A percentile compares a stretch with the other conserved stretches of the same genome.
These are phyloP conservation scores for Aspergillus campestris DNA, from an alignment of 495 filamentous ascomycete genomes.

Conservation along the genomic window DNA sequence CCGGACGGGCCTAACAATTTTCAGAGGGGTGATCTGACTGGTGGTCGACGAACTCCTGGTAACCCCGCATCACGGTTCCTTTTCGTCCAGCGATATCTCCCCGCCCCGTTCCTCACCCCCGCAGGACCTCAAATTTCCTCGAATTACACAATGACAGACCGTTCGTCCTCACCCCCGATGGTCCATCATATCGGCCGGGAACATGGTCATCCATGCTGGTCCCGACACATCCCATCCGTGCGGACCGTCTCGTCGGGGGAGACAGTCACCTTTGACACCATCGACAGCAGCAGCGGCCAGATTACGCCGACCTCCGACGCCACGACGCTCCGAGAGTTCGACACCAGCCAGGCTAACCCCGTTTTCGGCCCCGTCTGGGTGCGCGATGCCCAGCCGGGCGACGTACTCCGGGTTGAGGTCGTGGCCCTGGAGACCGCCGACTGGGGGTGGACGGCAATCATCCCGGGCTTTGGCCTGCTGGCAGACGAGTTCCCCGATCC, in stretches of 20 bases:
- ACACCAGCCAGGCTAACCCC: constrained; percentile 37
- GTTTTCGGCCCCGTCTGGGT: constrained; percentile 42
- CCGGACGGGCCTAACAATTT: too few relatives aligned
- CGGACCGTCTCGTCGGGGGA: constrained; percentile 38
- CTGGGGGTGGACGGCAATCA: constrained; percentile 45
- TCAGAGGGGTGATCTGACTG: too few relatives aligned
- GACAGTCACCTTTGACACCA: constrained; percentile 38
- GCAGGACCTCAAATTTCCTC: too few relatives aligned
- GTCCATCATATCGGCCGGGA: constrained; percentile 27
- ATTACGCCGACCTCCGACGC: constrained; percentile 29
- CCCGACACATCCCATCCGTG: constrained; percentile 34
- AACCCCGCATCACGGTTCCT: too few relatives aligned
- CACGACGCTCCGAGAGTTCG: constrained; percentile 31
- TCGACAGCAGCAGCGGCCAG: constrained; percentile 45
- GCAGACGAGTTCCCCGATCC: constrained; percentile 37
- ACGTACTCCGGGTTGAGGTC: constrained; percentile 42
- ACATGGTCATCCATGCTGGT: constrained; percentile 41
- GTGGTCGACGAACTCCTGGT: too few relatives aligned
- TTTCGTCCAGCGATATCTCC: too few relatives aligned
- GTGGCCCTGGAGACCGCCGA: constrained; percentile 32
- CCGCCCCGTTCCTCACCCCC: too few relatives aligned
- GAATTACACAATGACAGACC: too few relatives aligned
- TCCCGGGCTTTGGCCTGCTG: constrained; percentile 42
- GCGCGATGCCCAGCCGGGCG: constrained; percentile 37
- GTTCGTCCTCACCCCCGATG: too few relatives aligned